phyloP scores from a whole-genome alignment of 805 yeast species.

The Saccharomyces cerevisiae region DNA sequence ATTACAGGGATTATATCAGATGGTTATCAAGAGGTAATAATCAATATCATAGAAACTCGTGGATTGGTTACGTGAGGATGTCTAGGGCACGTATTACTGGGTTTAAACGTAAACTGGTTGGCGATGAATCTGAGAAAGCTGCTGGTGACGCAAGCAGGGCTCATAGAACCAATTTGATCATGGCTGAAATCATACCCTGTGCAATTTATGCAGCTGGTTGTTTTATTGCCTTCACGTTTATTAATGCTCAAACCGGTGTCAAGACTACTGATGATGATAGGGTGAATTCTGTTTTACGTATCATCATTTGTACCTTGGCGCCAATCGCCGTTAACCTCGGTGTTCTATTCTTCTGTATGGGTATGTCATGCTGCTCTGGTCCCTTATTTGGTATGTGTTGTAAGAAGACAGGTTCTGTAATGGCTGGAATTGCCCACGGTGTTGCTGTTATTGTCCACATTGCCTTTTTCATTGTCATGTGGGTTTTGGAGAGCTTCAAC shows the following conservation, averaged over 20 bases:
- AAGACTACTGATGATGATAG: conserved; percentile 35
- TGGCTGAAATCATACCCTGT: conserved; percentile 67
- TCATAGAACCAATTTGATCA: conserved; percentile 62
- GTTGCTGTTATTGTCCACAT: conserved; percentile 83
- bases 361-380: conserved; percentile 93
- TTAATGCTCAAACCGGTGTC: conserved; percentile 84
- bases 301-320: conserved; percentile 73
- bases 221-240: conserved; percentile 70
- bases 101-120: conserved; percentile 65
- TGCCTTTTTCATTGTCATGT: conserved; percentile 85
- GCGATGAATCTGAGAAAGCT: conserved; percentile 71
- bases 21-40: conserved; percentile 90
- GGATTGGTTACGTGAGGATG: conserved; percentile 79
- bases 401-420: conserved; percentile 91
- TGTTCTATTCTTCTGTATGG: conserved; percentile 65
- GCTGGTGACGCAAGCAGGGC: conserved; percentile 83
- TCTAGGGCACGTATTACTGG: conserved; percentile 81
- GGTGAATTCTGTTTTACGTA: conserved; percentile 66
- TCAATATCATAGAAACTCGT: conserved; percentile 80
- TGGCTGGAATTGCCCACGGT: conserved; percentile 94
- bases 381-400: conserved; percentile 92
- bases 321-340: conserved; percentile 91
- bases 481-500: conserved; percentile 92
- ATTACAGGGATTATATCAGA: conserved; percentile 86
- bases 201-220: conserved; percentile 69